phyloP scores from a whole-genome alignment of 2,329 filamentous ascomycete species.

The Fusarium euwallaceae region DNA sequence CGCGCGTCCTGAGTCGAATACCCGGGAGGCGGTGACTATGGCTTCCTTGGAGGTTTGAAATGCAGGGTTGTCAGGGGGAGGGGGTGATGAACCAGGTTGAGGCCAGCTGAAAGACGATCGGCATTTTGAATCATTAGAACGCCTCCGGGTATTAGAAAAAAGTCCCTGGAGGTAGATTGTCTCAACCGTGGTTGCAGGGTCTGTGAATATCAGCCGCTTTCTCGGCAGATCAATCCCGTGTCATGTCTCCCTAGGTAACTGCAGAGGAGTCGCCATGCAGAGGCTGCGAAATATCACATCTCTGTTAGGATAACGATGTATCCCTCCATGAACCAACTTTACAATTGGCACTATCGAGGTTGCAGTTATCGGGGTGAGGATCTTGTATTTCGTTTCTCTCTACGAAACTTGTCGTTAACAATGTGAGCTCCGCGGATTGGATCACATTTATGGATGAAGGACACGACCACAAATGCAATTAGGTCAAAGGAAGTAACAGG shows the following conservation, averaged over 20 bases:
- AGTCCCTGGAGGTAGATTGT: background rate
- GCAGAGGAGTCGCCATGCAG: background rate
- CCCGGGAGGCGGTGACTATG: background rate
- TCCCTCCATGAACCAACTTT: background rate
- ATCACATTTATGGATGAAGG: background rate
- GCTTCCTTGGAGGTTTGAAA: background rate
- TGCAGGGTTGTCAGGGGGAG: background rate
- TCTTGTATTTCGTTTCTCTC: background rate
- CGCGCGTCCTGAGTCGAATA: background rate
- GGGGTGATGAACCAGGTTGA: background rate
- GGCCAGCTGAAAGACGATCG: background rate
- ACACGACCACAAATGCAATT: background rate
- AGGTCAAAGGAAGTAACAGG: background rate
- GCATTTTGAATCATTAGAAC: background rate
- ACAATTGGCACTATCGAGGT: background rate
- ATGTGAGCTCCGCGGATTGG: background rate
- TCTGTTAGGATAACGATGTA: background rate
- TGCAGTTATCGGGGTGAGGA: background rate
- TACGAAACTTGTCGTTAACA: background rate
- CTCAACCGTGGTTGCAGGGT: background rate
- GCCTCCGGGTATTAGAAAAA: background rate
- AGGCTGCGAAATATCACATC: background rate
- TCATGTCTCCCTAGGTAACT: background rate
- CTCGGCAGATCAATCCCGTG: background rate
- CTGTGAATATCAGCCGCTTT: background rate